A percentile compares a stretch with the other conserved stretches of the same genome.
phyloP scores from a whole-genome alignment of 31 red algal species.

The Bonnemaisonia californica region DNA sequence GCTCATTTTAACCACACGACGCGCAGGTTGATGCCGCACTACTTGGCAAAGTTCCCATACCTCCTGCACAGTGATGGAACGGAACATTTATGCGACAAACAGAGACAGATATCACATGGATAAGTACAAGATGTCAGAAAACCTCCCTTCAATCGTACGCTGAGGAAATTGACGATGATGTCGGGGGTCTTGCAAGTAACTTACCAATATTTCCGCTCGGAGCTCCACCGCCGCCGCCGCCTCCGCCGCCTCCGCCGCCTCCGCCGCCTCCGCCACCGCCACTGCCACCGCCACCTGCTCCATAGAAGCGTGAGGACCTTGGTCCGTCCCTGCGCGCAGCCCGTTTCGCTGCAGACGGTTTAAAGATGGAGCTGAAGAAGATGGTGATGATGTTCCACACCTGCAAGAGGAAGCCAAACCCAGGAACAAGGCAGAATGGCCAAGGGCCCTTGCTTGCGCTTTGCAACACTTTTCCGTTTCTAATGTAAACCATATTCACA shows the following conservation, averaged over 20 bases:
- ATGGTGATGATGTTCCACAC: slow-evolving; percentile 41
- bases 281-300: slow-evolving; percentile 66
- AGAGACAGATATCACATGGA: background rate
- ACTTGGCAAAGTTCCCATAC: background rate
- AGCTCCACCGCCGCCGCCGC: slow-evolving; percentile 53
- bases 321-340: slow-evolving; percentile 25
- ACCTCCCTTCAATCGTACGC: no score
- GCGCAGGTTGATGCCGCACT: background rate
- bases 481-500: slow-evolving; percentile 50
- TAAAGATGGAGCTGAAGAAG: slow-evolving; percentile 59
- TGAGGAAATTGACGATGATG: no score
- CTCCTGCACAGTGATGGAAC: background rate
- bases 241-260: slow-evolving; percentile 40
- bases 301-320: slow-evolving; percentile 53
- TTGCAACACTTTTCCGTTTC: slow-evolving; percentile 67
- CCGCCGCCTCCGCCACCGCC: slow-evolving; percentile 72
- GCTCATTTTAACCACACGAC: background rate
- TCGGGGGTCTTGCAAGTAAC: background rate
- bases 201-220: slow-evolving; percentile 6
- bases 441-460: slow-evolving; percentile 52
- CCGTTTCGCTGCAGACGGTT: slow-evolving; percentile 32
- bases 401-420: slow-evolving; percentile 51
- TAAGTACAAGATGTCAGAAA: background rate
- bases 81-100: background rate
- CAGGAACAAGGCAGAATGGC: slow-evolving; percentile 75